phyloP scores from a whole-genome alignment of 139 green algal genomes.

The Coelastrella sp. region DNA sequence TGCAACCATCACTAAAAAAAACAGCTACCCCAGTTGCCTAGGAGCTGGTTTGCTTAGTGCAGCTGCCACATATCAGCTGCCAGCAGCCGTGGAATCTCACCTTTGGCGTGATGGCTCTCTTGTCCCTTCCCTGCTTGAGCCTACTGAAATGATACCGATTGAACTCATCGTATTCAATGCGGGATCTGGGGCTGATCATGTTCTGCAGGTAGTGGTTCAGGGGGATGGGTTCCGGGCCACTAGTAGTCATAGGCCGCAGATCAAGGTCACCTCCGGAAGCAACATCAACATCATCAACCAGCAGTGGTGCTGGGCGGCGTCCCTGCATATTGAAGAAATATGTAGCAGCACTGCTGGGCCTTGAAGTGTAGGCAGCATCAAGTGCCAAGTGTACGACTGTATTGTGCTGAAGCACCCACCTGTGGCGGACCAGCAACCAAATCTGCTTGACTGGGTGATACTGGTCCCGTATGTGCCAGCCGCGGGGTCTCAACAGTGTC shows the following conservation, averaged over 20 bases:
- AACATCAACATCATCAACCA: slow-evolving; percentile 15
- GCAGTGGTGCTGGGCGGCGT: neutral
- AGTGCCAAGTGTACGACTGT: neutral
- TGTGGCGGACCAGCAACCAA: neutral
- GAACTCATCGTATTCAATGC: slow-evolving; percentile 59
- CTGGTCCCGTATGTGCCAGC: too few relatives aligned
- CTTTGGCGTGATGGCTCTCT: slow-evolving; percentile 44
- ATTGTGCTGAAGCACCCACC: neutral
- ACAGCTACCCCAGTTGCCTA: too few relatives aligned
- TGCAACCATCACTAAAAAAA: too few relatives aligned
- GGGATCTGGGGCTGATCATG: slow-evolving; percentile 51
- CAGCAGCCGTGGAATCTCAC: too few relatives aligned
- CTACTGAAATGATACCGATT: slow-evolving; percentile 54
- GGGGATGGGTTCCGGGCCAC: slow-evolving; percentile 10
- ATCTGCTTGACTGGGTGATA: too few relatives aligned
- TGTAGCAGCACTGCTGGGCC: neutral
- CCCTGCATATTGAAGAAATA: neutral
- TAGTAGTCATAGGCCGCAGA: neutral
- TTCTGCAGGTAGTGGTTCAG: slow-evolving; percentile 62
- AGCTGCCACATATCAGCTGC: too few relatives aligned
- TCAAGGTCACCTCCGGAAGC: neutral
- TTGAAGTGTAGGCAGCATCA: neutral
- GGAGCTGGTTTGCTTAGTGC: too few relatives aligned
- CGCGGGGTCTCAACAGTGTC: too few relatives aligned
- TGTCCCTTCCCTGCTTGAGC: slow-evolving; percentile 35